A percentile compares a stretch with the other conserved stretches of the same genome.
These are phyloP conservation scores for Brassica incana DNA, from an alignment of 345 rosid species.

Conservation along the genomic window DNA sequence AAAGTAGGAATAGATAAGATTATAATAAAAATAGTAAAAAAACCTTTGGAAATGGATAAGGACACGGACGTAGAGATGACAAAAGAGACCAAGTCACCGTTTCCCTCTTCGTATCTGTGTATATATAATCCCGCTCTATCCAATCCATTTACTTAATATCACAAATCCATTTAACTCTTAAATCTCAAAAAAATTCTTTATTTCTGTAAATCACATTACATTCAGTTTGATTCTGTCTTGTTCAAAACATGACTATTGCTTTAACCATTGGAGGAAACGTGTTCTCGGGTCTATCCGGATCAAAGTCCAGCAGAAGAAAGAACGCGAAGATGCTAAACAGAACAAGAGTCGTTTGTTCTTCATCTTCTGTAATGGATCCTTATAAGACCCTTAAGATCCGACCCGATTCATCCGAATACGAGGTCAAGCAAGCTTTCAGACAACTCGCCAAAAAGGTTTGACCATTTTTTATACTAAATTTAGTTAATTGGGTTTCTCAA, in stretches of 20 bases:
- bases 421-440: slow-evolving; percentile 86
- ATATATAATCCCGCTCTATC: slow-evolving; percentile 7
- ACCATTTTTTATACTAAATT: background rate
- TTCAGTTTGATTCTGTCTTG: background rate
- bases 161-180: background rate
- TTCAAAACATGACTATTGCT: slow-evolving; percentile 32
- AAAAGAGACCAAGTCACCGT: slow-evolving; percentile 31
- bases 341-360: slow-evolving; percentile 40
- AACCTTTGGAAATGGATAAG: slow-evolving; percentile 26
- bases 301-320: slow-evolving; percentile 40
- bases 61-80: slow-evolving; percentile 25
- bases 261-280: slow-evolving; percentile 51
- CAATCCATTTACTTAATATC: background rate
- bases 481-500: background rate
- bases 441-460: slow-evolving; percentile 78
- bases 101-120: background rate
- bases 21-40: slow-evolving; percentile 2
- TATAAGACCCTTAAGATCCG: slow-evolving; percentile 69
- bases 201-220: background rate
- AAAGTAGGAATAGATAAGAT: slow-evolving; percentile 29
- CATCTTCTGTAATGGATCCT: slow-evolving; percentile 61
- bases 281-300: slow-evolving; percentile 37
- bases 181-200: background rate
- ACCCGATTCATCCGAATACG: slow-evolving; percentile 78
- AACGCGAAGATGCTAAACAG: slow-evolving; percentile 41